Evolutionary conservation across 345 rosid species (phyloP), one percentile per base, ranked within the genome.

Genomic region (Populus alba): DNA sequence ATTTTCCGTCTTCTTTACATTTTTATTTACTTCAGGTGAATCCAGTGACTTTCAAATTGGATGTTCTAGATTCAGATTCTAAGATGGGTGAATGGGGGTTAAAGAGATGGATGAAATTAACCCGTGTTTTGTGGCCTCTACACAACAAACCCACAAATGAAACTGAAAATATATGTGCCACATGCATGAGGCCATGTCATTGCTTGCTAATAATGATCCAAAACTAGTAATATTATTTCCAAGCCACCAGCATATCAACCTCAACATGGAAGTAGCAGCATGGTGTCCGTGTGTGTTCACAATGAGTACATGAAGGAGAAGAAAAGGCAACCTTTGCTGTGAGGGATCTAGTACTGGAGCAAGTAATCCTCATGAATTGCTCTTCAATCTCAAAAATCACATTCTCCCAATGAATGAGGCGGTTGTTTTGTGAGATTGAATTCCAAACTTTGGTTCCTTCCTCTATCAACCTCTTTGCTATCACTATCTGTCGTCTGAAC

Each of bases 361-460:
- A 78, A 74, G 97, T 86, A 79, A 92, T 91, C 86, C 84, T 91
- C 95, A 85, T 87, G 89, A 92, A 90, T 70, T 92, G 94, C 82
- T 92, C 92, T 84, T 91, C 91, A 76, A 96, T 96, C 87, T 91
- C 93, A 76, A 86, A 85, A 55, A 86, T 81, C 57, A 81, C 92
- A 72, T 80, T 89, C 61, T 90, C 93, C 99, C 99, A 94, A 69
- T 84, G 92, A 83, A 91, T 91, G 71, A 79, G 87, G 35, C 75
- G 83, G 79, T 89, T 89, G 84, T 88, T 89, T 83, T 86, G 89
- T 22, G 97, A 86, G 45, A 96, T 87, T 79, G 85, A 80, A 79
- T 85, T 90, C 98, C 99, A 96, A 6, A 90, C 87, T 81, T 80
- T 90, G 67, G 92, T 91, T 83, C 99, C 99, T 83, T 96, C 98